Evolutionary conservation across 371 early-diverging fungal genomes (phyloP), one percentile per base, ranked within the genome.

Genomic region (Mortierella sp.): DNA sequence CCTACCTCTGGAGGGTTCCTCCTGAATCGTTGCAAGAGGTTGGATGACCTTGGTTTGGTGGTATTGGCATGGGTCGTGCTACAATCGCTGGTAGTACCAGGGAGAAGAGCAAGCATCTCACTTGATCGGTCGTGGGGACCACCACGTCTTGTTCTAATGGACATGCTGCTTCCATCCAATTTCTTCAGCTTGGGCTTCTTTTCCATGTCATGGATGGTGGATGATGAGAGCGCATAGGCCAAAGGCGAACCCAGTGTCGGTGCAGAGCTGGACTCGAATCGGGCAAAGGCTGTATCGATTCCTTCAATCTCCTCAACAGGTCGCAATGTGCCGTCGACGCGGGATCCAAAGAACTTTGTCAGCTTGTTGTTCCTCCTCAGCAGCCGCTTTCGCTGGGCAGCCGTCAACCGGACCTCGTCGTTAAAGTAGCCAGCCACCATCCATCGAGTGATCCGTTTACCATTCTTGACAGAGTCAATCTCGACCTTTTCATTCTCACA

Each of bases 341-440:
- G 64, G 3, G 77, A 69, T 1, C 77, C 77, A 54, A 76, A 76
- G 54, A 76, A 76, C 48, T 69, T 68, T 37, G 77, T 76, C 53
- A 76, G 54, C 17, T 76, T 76, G 54, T 69, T 76, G 51, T 76
- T 76, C 40, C 77, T 63, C 48, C 69, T 54, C 43, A 76, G 27
- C 25, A 76, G 47, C 22, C 69, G 45, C 37, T 65, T 68, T 34
- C 66, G 54, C 63, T 76, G 77, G 1, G 77, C 70, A 2, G 69
- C 69, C 6, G 77, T 76, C 41, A 76, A 25, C 14, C 77, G 77
- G 54, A 69, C 63, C 25, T 76, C 61, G 34, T 76, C 77, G 21
- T 69, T 57, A 25, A 76, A 76, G 43, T 76, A 76, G 3, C 77
- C 77, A 0, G 69, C 77, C n/a, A 76, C 77, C 77, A 76, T 76